Evolutionary conservation across 2,329 filamentous ascomycete species (phyloP).

Genomic region (Alternaria rosae): DNA sequence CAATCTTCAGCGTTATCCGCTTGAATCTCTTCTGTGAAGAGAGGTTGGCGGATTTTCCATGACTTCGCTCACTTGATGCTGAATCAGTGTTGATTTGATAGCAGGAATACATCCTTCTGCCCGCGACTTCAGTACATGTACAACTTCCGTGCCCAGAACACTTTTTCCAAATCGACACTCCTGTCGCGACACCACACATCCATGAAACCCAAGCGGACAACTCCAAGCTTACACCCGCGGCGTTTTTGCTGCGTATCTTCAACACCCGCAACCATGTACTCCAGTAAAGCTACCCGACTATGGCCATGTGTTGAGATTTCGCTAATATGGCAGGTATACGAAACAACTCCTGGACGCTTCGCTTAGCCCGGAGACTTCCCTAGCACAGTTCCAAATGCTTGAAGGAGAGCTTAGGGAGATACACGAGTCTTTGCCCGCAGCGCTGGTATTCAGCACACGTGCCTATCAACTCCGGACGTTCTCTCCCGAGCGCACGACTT

Average conservation of each 20-base stretch:
- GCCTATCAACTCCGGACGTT: slow-evolving; percentile 14
- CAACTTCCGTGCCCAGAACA: neutral
- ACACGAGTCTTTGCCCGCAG: slow-evolving; percentile 6
- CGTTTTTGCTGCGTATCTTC: slow-evolving; percentile 3
- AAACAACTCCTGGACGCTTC: slow-evolving; percentile 9
- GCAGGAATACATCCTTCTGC: neutral
- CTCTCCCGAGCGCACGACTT: slow-evolving; percentile 14
- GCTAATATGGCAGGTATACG: neutral
- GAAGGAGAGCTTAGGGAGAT: slow-evolving; percentile 9
- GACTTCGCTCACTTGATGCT: neutral
- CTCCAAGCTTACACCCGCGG: neutral
- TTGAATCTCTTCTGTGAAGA: neutral
- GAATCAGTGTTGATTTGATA: neutral
- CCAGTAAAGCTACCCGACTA: neutral
- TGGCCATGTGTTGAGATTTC: neutral
- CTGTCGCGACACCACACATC: neutral
- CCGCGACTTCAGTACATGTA: neutral
- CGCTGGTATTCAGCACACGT: slow-evolving; percentile 9
- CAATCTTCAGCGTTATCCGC: neutral
- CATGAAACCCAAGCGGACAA: neutral
- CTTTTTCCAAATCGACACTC: neutral
- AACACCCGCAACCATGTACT: slow-evolving; percentile 1
- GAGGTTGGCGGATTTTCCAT: no score
- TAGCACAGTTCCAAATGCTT: slow-evolving; percentile 2
- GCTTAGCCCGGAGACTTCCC: slow-evolving; percentile 6